phyloP scores from a whole-genome alignment of 306 rosid species.

The Castanea sativa region DNA sequence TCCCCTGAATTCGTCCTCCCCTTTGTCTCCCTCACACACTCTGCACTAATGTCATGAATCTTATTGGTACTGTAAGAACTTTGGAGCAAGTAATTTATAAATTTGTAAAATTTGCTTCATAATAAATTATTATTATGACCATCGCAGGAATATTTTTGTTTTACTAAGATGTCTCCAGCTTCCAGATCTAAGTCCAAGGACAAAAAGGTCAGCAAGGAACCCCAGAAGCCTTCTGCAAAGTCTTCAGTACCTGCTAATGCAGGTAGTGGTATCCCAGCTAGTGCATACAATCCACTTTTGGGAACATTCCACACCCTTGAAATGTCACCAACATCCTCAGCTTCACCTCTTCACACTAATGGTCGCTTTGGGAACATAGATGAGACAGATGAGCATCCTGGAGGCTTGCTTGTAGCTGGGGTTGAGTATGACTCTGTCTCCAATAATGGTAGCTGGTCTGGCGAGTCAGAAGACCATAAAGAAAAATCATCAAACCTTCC shows the following conservation, averaged over 20 bases:
- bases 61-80: constrained; percentile 10
- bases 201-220: constrained; percentile 73
- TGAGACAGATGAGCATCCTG: constrained; percentile 86
- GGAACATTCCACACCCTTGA: constrained; percentile 93
- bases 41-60: not conserved
- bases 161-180: constrained; percentile 77
- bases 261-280: constrained; percentile 65
- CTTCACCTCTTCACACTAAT: constrained; percentile 59
- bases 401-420: constrained; percentile 48
- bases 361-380: constrained; percentile 91
- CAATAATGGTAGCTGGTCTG: constrained; percentile 95
- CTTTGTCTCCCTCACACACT: too few relatives aligned
- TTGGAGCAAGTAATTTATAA: not conserved
- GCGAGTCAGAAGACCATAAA: constrained; percentile 96
- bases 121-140: constrained; percentile 12
- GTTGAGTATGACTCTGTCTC: constrained; percentile 93
- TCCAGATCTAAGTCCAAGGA: constrained; percentile 87
- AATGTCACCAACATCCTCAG: constrained; percentile 42
- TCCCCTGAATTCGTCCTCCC: too few relatives aligned
- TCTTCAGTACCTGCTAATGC: constrained; percentile 61
- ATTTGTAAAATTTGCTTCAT: constrained; percentile 1
- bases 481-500: constrained; percentile 60
- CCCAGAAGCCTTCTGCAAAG: constrained; percentile 63
- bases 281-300: constrained; percentile 83
- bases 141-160: constrained; percentile 36